phyloP scores from a whole-genome alignment of 139 green algal species.

The Pedinophyceae sp. region DNA sequence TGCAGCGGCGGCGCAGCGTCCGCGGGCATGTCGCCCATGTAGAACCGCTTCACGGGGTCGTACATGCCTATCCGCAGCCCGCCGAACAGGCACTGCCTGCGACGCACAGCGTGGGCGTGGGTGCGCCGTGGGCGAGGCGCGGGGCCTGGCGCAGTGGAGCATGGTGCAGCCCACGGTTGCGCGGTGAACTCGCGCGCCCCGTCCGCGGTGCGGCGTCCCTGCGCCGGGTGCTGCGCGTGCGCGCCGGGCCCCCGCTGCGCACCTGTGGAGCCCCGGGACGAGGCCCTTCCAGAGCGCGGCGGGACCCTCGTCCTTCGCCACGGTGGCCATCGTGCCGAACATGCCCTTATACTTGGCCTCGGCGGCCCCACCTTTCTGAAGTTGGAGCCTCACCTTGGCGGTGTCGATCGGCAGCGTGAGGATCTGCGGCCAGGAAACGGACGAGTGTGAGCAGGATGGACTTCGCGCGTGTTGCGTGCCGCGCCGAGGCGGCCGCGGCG shows the following conservation, averaged over 20 bases:
- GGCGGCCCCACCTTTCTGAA: conserved; percentile 41
- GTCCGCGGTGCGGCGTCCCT: too few relatives aligned
- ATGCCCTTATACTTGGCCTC: conserved; percentile 56
- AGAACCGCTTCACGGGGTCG: conserved; percentile 77
- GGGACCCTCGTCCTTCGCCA: conserved; percentile 80
- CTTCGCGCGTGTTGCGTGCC: too few relatives aligned
- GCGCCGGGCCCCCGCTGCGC: too few relatives aligned
- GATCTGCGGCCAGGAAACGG: conserved; percentile 14
- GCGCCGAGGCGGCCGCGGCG: too few relatives aligned
- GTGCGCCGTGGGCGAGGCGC: too few relatives aligned
- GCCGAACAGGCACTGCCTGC: conserved; percentile 87
- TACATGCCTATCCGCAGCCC: conserved; percentile 95
- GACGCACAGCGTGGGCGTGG: conserved; percentile 14
- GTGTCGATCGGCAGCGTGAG: conserved; percentile 82
- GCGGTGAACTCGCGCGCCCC: too few relatives aligned
- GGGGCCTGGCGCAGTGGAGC: too few relatives aligned
- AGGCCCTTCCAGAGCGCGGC: conserved; percentile 86
- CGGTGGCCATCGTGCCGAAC: conserved; percentile 72
- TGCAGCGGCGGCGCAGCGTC: conserved; percentile 55
- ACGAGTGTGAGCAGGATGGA: too few relatives aligned
- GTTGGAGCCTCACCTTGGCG: conserved; percentile 88
- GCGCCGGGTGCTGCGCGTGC: too few relatives aligned
- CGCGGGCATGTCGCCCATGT: conserved; percentile 58
- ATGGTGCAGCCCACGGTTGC: too few relatives aligned
- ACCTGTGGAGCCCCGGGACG: too few relatives aligned